A percentile compares a stretch with the other conserved stretches of the same genome.
Evolutionary conservation across 179 eudicot genomes (phyloP).

Genomic region (Drosera spatulata): DNA sequence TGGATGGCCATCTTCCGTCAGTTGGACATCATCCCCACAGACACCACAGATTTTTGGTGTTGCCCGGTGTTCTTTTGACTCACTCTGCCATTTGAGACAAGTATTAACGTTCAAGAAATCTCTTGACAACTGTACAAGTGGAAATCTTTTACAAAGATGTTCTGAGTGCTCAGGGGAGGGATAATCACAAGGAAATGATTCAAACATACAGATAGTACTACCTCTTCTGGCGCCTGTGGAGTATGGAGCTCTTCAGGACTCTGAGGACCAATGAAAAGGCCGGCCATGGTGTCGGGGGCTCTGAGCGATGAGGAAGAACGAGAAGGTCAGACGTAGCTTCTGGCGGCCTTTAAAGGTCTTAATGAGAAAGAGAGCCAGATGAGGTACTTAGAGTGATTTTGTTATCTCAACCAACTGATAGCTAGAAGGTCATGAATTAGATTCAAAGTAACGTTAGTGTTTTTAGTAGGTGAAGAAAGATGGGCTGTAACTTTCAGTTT

Average conservation of each 20-base stretch:
- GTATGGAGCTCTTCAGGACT: constrained; percentile 18
- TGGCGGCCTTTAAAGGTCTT: constrained; percentile 14
- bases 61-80: constrained; percentile 26
- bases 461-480: constrained; percentile 9
- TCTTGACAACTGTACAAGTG: neutral
- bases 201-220: neutral
- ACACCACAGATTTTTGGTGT: constrained; percentile 39
- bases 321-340: neutral
- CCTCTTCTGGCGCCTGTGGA: constrained; percentile 14
- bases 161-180: neutral
- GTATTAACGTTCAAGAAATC: too few relatives aligned
- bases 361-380: constrained; percentile 3
- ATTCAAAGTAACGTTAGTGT: constrained; percentile 65
- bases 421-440: constrained; percentile 77
- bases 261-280: constrained; percentile 32
- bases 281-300: constrained; percentile 37
- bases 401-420: constrained; percentile 50
- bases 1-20: constrained; percentile 45
- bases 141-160: neutral
- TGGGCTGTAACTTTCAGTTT: constrained; percentile 11
- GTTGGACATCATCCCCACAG: constrained; percentile 71
- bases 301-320: constrained; percentile 3
- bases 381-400: constrained; percentile 8
- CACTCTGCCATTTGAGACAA: constrained; percentile 16
- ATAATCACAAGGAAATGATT: neutral